Percentiles rank a stretch among this genome's conserved stretches.
Evolutionary conservation across 352 stramenopile species (phyloP).

Genomic region (Globisporangium irregulare): DNA sequence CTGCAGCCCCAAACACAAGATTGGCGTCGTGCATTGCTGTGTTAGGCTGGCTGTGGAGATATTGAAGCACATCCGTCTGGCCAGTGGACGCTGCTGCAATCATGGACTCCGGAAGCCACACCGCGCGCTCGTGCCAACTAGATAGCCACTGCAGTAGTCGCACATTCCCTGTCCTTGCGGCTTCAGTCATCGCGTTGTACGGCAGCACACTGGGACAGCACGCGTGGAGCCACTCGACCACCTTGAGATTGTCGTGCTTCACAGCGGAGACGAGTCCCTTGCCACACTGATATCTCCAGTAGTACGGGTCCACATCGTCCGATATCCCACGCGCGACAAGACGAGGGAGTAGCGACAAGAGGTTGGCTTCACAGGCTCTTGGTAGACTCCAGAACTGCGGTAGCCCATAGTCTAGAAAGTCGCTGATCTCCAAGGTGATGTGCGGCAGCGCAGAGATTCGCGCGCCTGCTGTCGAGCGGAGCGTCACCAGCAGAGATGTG

Average conservation of each 20-base stretch:
- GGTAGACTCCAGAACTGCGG: neutral
- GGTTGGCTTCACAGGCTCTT: neutral
- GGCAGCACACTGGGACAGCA: neutral
- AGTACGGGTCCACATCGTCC: neutral
- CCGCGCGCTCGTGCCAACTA: neutral
- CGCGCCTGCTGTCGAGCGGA: neutral
- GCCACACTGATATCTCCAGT: neutral
- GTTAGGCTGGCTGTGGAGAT: neutral
- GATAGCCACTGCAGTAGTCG: neutral
- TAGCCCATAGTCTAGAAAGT: neutral
- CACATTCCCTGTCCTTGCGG: neutral
- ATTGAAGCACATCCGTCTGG: neutral
- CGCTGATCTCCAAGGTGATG: neutral
- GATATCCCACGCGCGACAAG: neutral
- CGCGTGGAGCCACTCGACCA: slow-evolving; percentile 1
- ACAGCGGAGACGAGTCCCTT: neutral
- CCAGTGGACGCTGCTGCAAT: neutral
- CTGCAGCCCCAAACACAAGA: neutral
- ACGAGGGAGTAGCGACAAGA: neutral
- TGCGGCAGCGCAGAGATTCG: neutral
- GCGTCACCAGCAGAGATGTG: too few species aligned
- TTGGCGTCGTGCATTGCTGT: neutral
- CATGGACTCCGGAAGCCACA: neutral
- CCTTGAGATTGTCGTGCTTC: neutral
- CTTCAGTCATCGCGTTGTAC: neutral